phyloP scores from a whole-genome alignment of 2,329 filamentous ascomycete genomes.

The Amesomyces nigricolor region DNA sequence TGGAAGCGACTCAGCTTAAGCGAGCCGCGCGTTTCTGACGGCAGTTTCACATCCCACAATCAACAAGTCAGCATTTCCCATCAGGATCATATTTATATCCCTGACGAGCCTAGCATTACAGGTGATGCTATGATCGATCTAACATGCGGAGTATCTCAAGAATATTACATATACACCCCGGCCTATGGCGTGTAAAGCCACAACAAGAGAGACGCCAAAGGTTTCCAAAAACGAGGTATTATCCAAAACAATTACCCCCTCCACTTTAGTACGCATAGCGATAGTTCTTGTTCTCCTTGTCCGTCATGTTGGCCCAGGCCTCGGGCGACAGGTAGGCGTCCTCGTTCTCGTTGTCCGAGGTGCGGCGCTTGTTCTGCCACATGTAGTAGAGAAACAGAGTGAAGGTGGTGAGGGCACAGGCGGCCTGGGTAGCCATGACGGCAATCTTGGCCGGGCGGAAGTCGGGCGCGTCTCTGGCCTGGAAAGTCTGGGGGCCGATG shows the following conservation, averaged over 20 bases:
- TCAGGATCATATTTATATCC: too few relatives aligned
- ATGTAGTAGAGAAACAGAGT: slow-evolving; percentile 46
- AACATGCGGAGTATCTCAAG: too few relatives aligned
- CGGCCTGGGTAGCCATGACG: slow-evolving; percentile 47
- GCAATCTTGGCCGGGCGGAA: slow-evolving; percentile 51
- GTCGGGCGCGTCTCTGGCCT: slow-evolving; percentile 44
- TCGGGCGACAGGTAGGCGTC: slow-evolving; percentile 38
- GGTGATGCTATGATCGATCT: too few relatives aligned
- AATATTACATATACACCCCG: background rate
- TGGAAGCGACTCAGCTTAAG: background rate
- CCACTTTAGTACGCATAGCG: slow-evolving; percentile 37
- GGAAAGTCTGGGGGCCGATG: slow-evolving; percentile 53
- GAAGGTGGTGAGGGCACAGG: slow-evolving; percentile 38
- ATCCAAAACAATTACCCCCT: background rate
- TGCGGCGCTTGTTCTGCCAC: slow-evolving; percentile 41
- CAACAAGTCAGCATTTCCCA: too few relatives aligned
- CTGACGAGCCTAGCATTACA: too few relatives aligned
- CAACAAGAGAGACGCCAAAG: background rate
- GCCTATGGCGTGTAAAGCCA: background rate
- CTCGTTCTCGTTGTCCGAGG: slow-evolving; percentile 32
- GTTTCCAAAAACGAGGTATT: background rate
- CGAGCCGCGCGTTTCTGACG: too few relatives aligned
- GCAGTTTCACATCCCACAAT: too few relatives aligned
- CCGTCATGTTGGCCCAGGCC: slow-evolving; percentile 47
- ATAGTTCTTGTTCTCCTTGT: slow-evolving; percentile 53